Evolutionary conservation across 1,284 basidiomycete species (phyloP).

Genomic region (Microbotryomycetes sp.): DNA sequence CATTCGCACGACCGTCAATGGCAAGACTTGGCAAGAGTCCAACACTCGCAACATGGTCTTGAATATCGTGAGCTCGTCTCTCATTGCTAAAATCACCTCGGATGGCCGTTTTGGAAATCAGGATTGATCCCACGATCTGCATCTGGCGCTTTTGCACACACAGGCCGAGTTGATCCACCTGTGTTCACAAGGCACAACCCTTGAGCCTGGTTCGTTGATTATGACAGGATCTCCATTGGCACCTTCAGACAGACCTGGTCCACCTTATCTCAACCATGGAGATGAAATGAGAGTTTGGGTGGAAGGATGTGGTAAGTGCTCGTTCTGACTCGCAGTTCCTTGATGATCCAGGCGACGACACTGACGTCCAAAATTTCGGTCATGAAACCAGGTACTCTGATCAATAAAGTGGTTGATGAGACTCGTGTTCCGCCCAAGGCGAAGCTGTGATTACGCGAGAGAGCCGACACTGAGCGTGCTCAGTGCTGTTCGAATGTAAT

Average conservation of each 20-base stretch:
- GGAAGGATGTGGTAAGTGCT: slow-evolving; percentile 24
- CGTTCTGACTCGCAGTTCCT: no score
- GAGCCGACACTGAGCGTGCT: no score
- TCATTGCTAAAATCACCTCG: neutral
- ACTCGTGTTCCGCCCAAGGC: slow-evolving; percentile 42
- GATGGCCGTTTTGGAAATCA: neutral
- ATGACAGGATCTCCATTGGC: slow-evolving; percentile 62
- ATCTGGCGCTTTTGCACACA: slow-evolving; percentile 40
- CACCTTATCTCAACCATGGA: slow-evolving; percentile 62
- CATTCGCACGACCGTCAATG: slow-evolving; percentile 64
- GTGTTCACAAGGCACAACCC: slow-evolving; percentile 77
- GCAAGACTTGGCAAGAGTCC: slow-evolving; percentile 61
- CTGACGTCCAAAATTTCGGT: no score
- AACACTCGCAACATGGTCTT: slow-evolving; percentile 49
- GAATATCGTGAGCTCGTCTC: slow-evolving; percentile 29
- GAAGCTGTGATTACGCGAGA: slow-evolving; percentile 48
- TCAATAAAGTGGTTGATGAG: slow-evolving; percentile 68
- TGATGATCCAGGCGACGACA: no score
- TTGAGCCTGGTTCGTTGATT: slow-evolving; percentile 72
- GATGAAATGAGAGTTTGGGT: slow-evolving; percentile 61
- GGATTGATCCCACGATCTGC: neutral
- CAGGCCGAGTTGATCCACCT: slow-evolving; percentile 61
- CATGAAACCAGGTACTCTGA: slow-evolving; percentile 61
- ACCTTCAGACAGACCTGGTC: slow-evolving; percentile 39
- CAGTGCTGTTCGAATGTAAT: no score